These are phyloP conservation scores for Pseudisothecium myosuroides DNA, from an alignment of 225 moss, liverwort and hornwort species.

Conservation along the genomic window DNA sequence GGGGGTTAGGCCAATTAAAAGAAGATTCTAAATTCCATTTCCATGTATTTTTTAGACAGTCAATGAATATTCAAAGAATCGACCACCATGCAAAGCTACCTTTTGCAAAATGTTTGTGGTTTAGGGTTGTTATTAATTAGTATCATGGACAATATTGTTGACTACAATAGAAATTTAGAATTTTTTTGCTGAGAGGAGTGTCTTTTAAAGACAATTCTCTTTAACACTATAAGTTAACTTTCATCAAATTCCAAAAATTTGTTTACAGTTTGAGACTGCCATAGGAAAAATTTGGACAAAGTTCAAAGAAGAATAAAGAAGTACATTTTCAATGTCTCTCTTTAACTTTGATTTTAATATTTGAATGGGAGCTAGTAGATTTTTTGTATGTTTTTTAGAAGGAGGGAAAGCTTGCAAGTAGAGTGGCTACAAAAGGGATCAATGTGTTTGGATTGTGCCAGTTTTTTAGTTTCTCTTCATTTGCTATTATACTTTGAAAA, in stretches of 20 bases:
- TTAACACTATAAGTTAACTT: too few relatives aligned
- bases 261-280: too few relatives aligned
- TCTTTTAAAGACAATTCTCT: too few relatives aligned
- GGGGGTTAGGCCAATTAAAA: neutral
- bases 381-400: neutral
- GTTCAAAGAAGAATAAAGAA: too few relatives aligned
- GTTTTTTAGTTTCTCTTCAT: neutral
- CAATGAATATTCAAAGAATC: neutral
- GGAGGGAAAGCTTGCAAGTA: neutral
- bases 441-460: neutral
- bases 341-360: neutral
- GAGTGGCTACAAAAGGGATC: neutral
- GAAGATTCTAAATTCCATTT: neutral
- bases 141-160: rapidly evolving
- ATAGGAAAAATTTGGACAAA: too few relatives aligned
- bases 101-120: neutral
- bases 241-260: too few relatives aligned
- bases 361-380: neutral
- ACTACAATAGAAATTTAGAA: too few relatives aligned
- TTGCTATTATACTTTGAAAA: neutral
- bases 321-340: neutral
- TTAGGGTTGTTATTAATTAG: neutral
- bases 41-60: neutral
- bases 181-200: neutral
- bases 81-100: neutral